Conservation (phyloP, 2,329 filamentous ascomycete genomes). For the Xylariaceae sp. region DNA sequence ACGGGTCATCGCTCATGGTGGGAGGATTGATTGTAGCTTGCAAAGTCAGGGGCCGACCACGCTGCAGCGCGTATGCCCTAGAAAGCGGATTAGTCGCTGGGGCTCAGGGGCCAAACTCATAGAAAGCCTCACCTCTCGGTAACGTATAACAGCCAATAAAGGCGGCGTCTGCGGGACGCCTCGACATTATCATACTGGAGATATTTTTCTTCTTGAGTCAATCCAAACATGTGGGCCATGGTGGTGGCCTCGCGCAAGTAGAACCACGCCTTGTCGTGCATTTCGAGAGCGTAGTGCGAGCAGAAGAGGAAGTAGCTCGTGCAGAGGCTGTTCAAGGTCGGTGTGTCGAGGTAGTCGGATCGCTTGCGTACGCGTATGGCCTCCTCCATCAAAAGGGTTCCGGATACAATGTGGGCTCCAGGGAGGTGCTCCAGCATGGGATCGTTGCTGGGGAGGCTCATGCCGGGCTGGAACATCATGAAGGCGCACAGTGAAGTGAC, state of each 20-base stretch:
- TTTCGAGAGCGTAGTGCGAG: slow-evolving; percentile 67
- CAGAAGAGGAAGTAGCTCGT: slow-evolving; percentile 80
- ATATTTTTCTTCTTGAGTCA: slow-evolving; percentile 65
- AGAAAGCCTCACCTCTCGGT: slow-evolving; percentile 58
- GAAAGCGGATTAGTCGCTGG: slow-evolving; percentile 10
- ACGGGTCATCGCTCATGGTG: slow-evolving; percentile 58
- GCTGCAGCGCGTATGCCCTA: slow-evolving; percentile 69
- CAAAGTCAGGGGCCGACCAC: slow-evolving; percentile 66
- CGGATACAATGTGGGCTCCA: slow-evolving; percentile 60
- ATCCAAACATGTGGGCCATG: slow-evolving; percentile 58
- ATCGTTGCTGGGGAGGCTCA: slow-evolving; percentile 57
- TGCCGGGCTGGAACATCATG: slow-evolving; percentile 67
- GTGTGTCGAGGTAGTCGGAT: slow-evolving; percentile 57
- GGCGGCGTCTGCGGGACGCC: slow-evolving; percentile 59
- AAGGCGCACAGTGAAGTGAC: slow-evolving; percentile 64
- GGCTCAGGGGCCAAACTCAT: background rate
- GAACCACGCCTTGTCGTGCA: slow-evolving; percentile 77
- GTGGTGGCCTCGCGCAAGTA: slow-evolving; percentile 75
- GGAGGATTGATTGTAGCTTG: slow-evolving; percentile 68
- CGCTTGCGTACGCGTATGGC: slow-evolving; percentile 62
- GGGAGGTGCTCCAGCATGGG: slow-evolving; percentile 56
- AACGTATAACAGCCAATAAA: slow-evolving; percentile 72
- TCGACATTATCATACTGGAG: slow-evolving; percentile 57
- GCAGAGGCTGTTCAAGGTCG: slow-evolving; percentile 57
- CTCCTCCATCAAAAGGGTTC: slow-evolving; percentile 67